Percentiles rank a stretch among this genome's conserved stretches.
Evolutionary conservation across 805 yeast genomes (phyloP).

Genomic region (Pichia nanzhaoensis): DNA sequence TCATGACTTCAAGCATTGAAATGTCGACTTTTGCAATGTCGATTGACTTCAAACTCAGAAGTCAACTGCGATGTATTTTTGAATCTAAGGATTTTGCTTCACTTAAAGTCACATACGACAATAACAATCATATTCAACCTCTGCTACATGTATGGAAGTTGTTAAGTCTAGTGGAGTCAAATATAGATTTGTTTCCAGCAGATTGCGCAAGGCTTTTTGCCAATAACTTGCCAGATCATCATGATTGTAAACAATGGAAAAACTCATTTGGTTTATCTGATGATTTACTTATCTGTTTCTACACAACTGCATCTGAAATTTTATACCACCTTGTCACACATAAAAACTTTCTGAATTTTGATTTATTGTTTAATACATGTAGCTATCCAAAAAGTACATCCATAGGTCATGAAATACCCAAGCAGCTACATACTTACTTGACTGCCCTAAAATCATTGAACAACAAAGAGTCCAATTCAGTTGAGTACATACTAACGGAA

Average conservation of each 20-base stretch:
- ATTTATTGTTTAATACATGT: background rate
- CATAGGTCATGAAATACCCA: background rate
- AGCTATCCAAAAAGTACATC: background rate
- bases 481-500: background rate
- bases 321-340: background rate
- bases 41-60: background rate
- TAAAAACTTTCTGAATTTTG: background rate
- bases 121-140: background rate
- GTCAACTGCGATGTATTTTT: background rate
- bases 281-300: background rate
- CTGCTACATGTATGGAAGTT: background rate
- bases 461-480: background rate
- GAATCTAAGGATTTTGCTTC: background rate
- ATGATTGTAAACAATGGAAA: background rate
- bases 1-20: background rate
- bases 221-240: background rate
- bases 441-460: background rate
- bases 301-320: background rate
- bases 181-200: background rate
- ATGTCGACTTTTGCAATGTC: conserved; percentile 1
- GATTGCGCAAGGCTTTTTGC: background rate
- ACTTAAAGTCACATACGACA: background rate
- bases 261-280: background rate
- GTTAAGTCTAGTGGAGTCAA: background rate
- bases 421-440: background rate